These are phyloP conservation scores for Apiospora marii DNA, from an alignment of 2,329 filamentous ascomycete genomes.

Conservation along the genomic window DNA sequence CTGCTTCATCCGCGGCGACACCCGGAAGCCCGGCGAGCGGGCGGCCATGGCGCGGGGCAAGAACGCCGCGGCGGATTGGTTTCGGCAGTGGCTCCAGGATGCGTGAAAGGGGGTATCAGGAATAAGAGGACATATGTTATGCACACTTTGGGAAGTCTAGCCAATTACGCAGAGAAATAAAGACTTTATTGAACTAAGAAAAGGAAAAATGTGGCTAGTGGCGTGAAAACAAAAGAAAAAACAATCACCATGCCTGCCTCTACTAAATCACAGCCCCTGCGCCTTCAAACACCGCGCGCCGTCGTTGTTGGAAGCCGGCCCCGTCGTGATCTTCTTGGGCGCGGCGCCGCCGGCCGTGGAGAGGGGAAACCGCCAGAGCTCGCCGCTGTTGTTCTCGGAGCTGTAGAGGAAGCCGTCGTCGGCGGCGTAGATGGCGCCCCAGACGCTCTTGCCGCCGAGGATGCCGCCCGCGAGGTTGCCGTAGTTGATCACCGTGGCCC, in stretches of 20 bases:
- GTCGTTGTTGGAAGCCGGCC: conserved; percentile 25
- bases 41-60: conserved; percentile 56
- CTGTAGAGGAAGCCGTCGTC: conserved; percentile 32
- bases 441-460: not conserved
- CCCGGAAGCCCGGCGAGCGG: conserved; percentile 47
- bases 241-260: too few species aligned
- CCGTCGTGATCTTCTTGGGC: not conserved
- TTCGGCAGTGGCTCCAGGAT: conserved; percentile 40
- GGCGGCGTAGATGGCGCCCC: conserved; percentile 33
- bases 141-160: not conserved
- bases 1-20: conserved; percentile 52
- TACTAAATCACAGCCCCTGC: not conserved
- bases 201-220: not conserved
- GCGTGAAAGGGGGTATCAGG: not conserved
- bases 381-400: conserved; percentile 33
- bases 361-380: conserved; percentile 35
- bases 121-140: not conserved
- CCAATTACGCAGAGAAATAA: not conserved
- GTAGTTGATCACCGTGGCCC: conserved; percentile 25
- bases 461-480: conserved; percentile 26
- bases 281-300: conserved; percentile 27
- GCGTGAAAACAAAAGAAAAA: not conserved
- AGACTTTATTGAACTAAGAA: not conserved
- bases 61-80: conserved; percentile 55
- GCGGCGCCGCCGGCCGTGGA: not conserved